A percentile compares a stretch with the other conserved stretches of the same genome.
Conservation (phyloP, 1,284 basidiomycete genomes). For the Ustilago vetiveriae region DNA sequence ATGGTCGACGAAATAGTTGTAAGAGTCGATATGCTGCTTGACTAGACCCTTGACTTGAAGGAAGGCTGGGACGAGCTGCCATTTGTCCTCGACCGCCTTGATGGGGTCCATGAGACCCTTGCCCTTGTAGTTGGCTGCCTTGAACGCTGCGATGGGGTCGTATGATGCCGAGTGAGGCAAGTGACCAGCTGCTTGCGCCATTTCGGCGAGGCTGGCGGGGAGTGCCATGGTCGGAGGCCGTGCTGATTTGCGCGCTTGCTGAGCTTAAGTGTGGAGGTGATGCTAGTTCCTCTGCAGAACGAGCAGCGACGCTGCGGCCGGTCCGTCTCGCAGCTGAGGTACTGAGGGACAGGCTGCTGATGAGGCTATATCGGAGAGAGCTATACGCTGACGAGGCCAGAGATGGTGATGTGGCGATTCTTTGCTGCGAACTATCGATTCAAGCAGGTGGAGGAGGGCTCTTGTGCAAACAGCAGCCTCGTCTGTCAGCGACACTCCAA, state of each 20-base stretch:
- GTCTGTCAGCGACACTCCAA: too few relatives aligned
- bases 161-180: constrained; percentile 10
- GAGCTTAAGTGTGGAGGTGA: neutral
- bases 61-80: constrained; percentile 66
- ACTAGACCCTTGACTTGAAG: constrained; percentile 67
- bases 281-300: neutral
- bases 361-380: too few relatives aligned
- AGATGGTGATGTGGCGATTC: too few relatives aligned
- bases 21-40: constrained; percentile 99
- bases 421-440: too few relatives aligned
- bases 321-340: too few relatives aligned
- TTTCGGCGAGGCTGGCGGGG: constrained; percentile 44
- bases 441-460: too few relatives aligned
- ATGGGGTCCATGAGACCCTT: constrained; percentile 70
- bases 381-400: too few relatives aligned
- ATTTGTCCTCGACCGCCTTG: constrained; percentile 70
- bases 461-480: too few relatives aligned
- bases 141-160: constrained; percentile 54
- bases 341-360: too few relatives aligned
- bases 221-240: constrained; percentile 19
- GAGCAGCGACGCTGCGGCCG: neutral
- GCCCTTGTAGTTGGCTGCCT: constrained; percentile 58
- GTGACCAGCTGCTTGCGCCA: constrained; percentile 35
- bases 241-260: constrained; percentile 7
- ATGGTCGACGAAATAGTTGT: constrained; percentile 98